Percentiles rank a stretch among this genome's conserved stretches.
Evolutionary conservation across 169 alveolate genomes (phyloP).

Genomic region (Plasmodium cynomolgi): DNA sequence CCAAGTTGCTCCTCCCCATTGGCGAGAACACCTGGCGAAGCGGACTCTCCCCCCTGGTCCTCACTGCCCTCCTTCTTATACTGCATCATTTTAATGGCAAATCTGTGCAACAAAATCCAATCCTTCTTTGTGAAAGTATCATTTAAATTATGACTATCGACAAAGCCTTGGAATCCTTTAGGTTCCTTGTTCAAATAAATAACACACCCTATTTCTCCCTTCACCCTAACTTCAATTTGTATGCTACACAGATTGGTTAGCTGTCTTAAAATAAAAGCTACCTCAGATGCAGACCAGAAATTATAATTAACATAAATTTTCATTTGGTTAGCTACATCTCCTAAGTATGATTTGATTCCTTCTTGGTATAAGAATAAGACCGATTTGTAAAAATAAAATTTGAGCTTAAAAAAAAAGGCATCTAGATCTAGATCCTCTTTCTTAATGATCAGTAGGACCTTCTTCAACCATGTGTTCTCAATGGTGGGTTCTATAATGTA

Average conservation of each 20-base stretch:
- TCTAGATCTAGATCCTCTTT: slow-evolving; percentile 75
- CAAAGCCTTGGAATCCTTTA: slow-evolving; percentile 77
- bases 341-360: slow-evolving; percentile 85
- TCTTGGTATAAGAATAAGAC: slow-evolving; percentile 82
- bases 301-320: slow-evolving; percentile 83
- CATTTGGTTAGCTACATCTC: slow-evolving; percentile 88
- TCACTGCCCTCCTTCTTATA: background rate
- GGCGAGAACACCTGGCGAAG: background rate
- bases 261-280: slow-evolving; percentile 82
- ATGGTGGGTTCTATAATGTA: slow-evolving; percentile 79
- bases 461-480: slow-evolving; percentile 85
- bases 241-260: slow-evolving; percentile 77
- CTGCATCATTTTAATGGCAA: slow-evolving; percentile 82
- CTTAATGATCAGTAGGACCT: slow-evolving; percentile 76
- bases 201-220: slow-evolving; percentile 88
- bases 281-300: slow-evolving; percentile 87
- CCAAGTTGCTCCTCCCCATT: background rate
- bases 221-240: slow-evolving; percentile 82
- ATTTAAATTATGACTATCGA: slow-evolving; percentile 82
- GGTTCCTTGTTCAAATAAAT: slow-evolving; percentile 81
- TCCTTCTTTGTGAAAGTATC: slow-evolving; percentile 79
- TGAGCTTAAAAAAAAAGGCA: slow-evolving; percentile 75
- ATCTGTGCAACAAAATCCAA: slow-evolving; percentile 81
- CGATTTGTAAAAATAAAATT: slow-evolving; percentile 80
- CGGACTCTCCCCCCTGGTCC: background rate